Evolutionary conservation across 2,329 filamentous ascomycete genomes (phyloP), one percentile per base, ranked within the genome.

Genomic region (Verticillium albo-atrum): DNA sequence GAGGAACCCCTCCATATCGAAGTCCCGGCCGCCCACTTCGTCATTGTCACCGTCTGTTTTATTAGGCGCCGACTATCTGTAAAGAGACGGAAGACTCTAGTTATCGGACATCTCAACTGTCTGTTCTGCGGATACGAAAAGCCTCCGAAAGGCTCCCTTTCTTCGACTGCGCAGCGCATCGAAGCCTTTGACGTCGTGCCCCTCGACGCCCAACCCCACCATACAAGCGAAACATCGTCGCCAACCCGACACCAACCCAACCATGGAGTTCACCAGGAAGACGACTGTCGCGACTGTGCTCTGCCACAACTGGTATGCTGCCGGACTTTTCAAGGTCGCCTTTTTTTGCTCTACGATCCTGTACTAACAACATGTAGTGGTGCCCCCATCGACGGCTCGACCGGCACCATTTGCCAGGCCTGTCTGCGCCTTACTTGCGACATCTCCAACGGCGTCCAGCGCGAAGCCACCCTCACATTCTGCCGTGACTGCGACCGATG

Each of bases 401-500:
- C 87, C 15, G 83, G 91, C 27, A 88, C 90, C 57, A 98, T 80
- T 98, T 95, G 56, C 52, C 23, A 30, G 14, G 30, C 47, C 3
- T 58, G 50, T 58, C 34, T 54, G 20, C 56, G 56, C 7, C 32
- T 53, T 12, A 58, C 56, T 55, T 86, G 96, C 76, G 95, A 99
- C 76, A 94, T 97, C 67, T 96, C 93, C 27, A 82, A 89, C 71
- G 92, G 92, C 61, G 93, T 98, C 64, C 94, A 92, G 75, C 87
- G 93, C 72, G 95, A 99, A 75, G 92, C 91, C 56, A 89, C 88
- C 30, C 80, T 98, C 57, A 92, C 96, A 76, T 93, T 90, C 76
- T 99, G 95, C 83, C 84, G 87, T 75, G 94, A 97, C 77, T 98
- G 94, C 79, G 92, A 97, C 74, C 83, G 92, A 78, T 98, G 92